Base-by-base conservation (phyloP, 1,284 basidiomycete species). In the Retiboletus flavoniger region DNA sequence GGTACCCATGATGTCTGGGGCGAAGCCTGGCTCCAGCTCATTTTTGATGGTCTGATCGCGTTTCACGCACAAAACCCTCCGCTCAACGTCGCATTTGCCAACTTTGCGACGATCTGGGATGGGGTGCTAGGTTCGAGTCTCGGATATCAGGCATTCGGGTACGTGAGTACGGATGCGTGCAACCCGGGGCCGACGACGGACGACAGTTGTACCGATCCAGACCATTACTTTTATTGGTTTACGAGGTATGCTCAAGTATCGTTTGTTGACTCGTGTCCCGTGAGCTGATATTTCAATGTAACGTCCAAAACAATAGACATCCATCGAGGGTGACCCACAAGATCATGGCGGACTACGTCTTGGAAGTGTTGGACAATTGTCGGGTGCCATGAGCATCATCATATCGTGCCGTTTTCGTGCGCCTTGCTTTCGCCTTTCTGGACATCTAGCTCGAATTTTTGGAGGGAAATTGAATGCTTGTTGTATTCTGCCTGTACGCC, bases 211-310 rank as follows among this genome's bases (percentile, higher is more conserved):
- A 43, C 57, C 28, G 78, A 81, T 55, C 78, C 80, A 4, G 75
- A 75, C 36, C 75, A 75, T 55, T 72, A 71, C 21, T 79, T 82
- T 58, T 80, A 80, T 56, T 83, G 79, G 74, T 73, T 81, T 16
- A 63, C 69, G 21, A 75, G 74, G 80, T 79, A 55, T 62, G 76
- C 10, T 4, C 10, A 1, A 11, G 17, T 43, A n/a, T 59, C 34
- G 3, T 29, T n/a, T n/a, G 6, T 24, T 4, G 2, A 1, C 44
- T 7, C 0, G 11, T 47, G 21, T 13, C 2, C 35, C 24, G n/a
- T 17, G 31, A 17, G 28, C 40, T 58, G 40, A 61, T 29, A 14
- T 31, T 2, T 36, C n/a, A 24, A 44, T 4, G 4, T 17, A 8
- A 13, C 7, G 24, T 24, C 24, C 24, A 21, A 28, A 34, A 13